A percentile compares a stretch with the other conserved stretches of the same genome.
phyloP scores from a whole-genome alignment of 2,329 filamentous ascomycete genomes.

The Neonectria faginata region DNA sequence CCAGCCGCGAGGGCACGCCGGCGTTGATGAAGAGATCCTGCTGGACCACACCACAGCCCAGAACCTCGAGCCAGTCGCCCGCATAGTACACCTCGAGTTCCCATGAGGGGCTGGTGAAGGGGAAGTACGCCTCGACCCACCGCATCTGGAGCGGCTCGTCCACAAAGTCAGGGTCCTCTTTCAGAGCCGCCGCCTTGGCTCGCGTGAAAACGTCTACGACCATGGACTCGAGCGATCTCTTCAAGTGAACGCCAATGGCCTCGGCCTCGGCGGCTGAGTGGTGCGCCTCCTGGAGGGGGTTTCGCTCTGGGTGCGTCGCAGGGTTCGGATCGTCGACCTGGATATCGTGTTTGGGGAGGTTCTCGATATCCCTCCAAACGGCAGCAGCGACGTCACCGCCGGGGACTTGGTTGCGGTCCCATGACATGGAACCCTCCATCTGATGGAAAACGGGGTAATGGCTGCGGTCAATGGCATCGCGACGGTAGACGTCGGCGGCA shows the following conservation, averaged over 20 bases:
- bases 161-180: conserved; percentile 60
- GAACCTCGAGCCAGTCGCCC: conserved; percentile 93
- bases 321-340: conserved; percentile 87
- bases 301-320: conserved; percentile 79
- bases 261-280: conserved; percentile 83
- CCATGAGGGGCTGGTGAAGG: conserved; percentile 95
- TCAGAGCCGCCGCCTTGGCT: conserved; percentile 74
- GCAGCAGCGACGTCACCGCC: conserved; percentile 70
- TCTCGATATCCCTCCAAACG: conserved; percentile 77
- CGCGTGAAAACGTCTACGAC: conserved; percentile 89
- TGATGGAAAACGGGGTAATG: conserved; percentile 99
- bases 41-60: conserved; percentile 91
- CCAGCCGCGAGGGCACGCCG: conserved; percentile 78
- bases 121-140: conserved; percentile 98
- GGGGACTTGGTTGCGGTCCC: conserved; percentile 76
- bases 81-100: conserved; percentile 96
- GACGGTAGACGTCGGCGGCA: conserved; percentile 92
- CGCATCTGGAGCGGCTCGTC: conserved; percentile 84
- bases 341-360: conserved; percentile 78
- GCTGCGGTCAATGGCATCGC: conserved; percentile 93
- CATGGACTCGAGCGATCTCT: conserved; percentile 88
- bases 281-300: conserved; percentile 80
- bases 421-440: conserved; percentile 94
- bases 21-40: conserved; percentile 85
- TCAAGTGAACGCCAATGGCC: conserved; percentile 86